Percentiles rank a stretch among this genome's conserved stretches.
Conservation (phyloP, 768 basidiomycete species). For the Cystofilobasidium bisporidii region DNA sequence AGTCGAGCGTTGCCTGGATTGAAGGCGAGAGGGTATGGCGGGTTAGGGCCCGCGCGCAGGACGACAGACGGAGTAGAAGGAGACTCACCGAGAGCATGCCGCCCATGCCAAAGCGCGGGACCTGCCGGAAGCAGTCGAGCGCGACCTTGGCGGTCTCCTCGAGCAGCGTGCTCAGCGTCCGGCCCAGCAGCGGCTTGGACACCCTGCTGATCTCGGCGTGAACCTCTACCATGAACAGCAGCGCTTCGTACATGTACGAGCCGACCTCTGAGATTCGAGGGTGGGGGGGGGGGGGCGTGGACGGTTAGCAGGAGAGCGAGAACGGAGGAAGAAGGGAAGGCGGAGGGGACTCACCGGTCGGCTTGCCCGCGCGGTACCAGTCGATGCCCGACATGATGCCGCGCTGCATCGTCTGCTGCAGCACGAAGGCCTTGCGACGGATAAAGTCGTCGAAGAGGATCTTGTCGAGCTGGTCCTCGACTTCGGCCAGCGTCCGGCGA, state of each 20-base stretch:
- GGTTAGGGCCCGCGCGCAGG: too few species aligned
- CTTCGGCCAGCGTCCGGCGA: conserved; percentile 64
- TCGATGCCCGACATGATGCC: conserved; percentile 79
- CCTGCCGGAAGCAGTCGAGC: conserved; percentile 72
- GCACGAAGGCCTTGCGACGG: conserved; percentile 63
- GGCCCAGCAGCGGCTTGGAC: conserved; percentile 67
- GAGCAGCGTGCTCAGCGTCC: conserved; percentile 69
- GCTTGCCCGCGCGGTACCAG: conserved; percentile 89
- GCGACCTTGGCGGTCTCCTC: conserved; percentile 76
- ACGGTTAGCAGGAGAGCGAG: too few species aligned
- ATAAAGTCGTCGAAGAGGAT: conserved; percentile 80
- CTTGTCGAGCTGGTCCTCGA: conserved; percentile 74
- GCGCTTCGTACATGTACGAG: conserved; percentile 80
- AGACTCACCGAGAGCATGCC: conserved; percentile 78
- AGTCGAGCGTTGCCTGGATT: conserved; percentile 84
- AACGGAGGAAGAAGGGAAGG: neutral
- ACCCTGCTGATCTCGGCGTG: conserved; percentile 81
- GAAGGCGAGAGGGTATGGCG: neutral
- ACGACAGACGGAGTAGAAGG: too few species aligned
- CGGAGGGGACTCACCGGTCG: conserved; percentile 56
- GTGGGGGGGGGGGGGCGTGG: too few species aligned
- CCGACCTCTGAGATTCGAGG: conserved; percentile 69
- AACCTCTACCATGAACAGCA: conserved; percentile 79
- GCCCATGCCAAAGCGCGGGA: conserved; percentile 90
- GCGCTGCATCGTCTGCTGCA: conserved; percentile 57